These are phyloP conservation scores for Cryptosporidium ubiquitum DNA, from an alignment of 169 alveolate species.

Conservation along the genomic window DNA sequence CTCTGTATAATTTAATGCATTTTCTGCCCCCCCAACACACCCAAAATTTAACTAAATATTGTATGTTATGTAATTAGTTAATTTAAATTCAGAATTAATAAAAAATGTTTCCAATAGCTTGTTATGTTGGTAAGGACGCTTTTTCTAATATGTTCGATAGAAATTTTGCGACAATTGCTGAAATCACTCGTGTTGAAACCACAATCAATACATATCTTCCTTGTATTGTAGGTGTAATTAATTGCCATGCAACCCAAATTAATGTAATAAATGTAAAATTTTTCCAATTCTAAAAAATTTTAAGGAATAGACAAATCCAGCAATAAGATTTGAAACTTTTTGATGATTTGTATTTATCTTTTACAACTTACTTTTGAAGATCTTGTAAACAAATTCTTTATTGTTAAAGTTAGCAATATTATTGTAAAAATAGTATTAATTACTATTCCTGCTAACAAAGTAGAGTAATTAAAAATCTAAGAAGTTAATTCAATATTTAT, in stretches of 20 bases:
- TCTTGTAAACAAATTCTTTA: constrained; percentile 8
- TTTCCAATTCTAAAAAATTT: constrained; percentile 18
- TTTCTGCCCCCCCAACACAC: background rate
- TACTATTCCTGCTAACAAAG: constrained; percentile 20
- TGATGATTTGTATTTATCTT: background rate
- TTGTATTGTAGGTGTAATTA: constrained; percentile 60
- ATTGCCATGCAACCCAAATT: constrained; percentile 69
- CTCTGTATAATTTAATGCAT: background rate
- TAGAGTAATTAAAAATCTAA: constrained; percentile 22
- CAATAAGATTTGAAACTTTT: background rate
- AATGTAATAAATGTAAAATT: constrained; percentile 38
- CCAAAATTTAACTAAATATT: background rate
- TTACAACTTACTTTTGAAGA: constrained; percentile 25
- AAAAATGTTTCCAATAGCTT: background rate
- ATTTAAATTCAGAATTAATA: background rate
- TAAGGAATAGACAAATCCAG: background rate
- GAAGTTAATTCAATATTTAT: background rate
- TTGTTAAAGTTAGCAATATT: background rate
- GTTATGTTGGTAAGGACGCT: background rate
- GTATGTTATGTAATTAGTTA: background rate
- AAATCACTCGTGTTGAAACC: constrained; percentile 44
- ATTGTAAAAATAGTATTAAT: constrained; percentile 21
- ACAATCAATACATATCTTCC: constrained; percentile 59
- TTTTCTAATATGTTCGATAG: constrained; percentile 43
- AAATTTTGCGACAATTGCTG: constrained; percentile 62